phyloP scores from a whole-genome alignment of 164 flowering plant species.

The Aristolochia californica region DNA sequence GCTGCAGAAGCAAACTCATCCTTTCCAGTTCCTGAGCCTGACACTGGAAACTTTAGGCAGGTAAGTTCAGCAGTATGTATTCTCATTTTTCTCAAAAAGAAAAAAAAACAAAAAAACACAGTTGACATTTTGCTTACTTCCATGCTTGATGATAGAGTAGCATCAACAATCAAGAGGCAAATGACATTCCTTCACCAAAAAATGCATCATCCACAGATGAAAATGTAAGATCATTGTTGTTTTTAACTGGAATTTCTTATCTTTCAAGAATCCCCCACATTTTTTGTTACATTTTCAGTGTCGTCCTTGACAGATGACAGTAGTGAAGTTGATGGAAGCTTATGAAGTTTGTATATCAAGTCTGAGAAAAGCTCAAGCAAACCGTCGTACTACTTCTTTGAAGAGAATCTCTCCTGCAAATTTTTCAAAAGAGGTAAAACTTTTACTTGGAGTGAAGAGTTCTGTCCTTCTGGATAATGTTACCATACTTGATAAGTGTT shows the following conservation, averaged over 20 bases:
- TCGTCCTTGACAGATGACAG: slow-evolving; percentile 45
- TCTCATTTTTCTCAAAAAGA: not conserved
- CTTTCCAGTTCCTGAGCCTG: not conserved
- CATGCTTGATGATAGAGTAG: not conserved
- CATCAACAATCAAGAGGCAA: not conserved
- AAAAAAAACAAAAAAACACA: too few species aligned
- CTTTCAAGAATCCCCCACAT: too few species aligned
- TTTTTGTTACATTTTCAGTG: too few species aligned
- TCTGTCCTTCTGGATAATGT: not conserved
- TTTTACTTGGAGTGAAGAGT: not conserved
- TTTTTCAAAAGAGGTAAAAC: slow-evolving; percentile 76
- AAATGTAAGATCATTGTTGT: not conserved
- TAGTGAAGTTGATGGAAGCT: slow-evolving; percentile 50
- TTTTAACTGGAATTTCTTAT: too few species aligned
- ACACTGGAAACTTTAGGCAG: not conserved
- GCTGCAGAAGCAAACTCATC: not conserved
- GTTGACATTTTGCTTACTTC: too few species aligned
- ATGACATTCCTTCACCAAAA: not conserved
- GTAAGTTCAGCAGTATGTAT: not conserved
- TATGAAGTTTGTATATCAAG: slow-evolving; percentile 59
- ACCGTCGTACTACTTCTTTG: slow-evolving; percentile 48
- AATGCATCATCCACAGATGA: not conserved
- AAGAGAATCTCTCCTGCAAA: slow-evolving; percentile 63
- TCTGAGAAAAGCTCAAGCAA: slow-evolving; percentile 53
- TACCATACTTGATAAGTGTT: slow-evolving; percentile 1